Evolutionary conservation across 2,329 filamentous ascomycete genomes (phyloP).

Genomic region (Pseudogymnoascus sp.): DNA sequence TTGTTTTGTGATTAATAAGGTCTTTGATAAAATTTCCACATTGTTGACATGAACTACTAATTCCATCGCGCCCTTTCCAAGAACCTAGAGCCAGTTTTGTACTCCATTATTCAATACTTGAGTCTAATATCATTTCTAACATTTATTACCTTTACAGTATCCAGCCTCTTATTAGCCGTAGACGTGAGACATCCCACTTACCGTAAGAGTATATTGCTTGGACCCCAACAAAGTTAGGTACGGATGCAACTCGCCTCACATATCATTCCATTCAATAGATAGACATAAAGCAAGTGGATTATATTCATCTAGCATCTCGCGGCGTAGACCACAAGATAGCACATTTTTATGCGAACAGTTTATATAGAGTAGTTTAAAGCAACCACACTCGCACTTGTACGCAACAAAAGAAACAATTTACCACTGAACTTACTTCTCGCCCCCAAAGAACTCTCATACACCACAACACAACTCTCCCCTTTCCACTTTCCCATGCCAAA

Average conservation of each 20-base stretch:
- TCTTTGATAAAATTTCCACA: not conserved
- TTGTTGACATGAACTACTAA: not conserved
- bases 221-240: not conserved
- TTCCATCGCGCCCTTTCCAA: not conserved
- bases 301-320: not conserved
- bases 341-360: not conserved
- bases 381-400: not conserved
- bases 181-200: not conserved
- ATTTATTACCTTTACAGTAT: not conserved
- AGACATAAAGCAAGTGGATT: not conserved
- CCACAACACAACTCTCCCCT: not conserved
- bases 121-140: not conserved
- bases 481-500: not conserved
- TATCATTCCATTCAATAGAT: too few species aligned
- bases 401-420: constrained; percentile 4
- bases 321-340: not conserved
- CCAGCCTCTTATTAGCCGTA: not conserved
- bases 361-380: not conserved
- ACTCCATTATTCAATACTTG: not conserved
- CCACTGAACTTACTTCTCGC: not conserved
- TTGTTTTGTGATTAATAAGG: not conserved
- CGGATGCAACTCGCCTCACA: not conserved
- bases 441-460: not conserved
- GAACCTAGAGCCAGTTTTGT: not conserved
- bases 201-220: not conserved